Evolutionary conservation across 495 filamentous ascomycete species (phyloP), one percentile per base, ranked within the genome.

Genomic region (Zalerion maritima): DNA sequence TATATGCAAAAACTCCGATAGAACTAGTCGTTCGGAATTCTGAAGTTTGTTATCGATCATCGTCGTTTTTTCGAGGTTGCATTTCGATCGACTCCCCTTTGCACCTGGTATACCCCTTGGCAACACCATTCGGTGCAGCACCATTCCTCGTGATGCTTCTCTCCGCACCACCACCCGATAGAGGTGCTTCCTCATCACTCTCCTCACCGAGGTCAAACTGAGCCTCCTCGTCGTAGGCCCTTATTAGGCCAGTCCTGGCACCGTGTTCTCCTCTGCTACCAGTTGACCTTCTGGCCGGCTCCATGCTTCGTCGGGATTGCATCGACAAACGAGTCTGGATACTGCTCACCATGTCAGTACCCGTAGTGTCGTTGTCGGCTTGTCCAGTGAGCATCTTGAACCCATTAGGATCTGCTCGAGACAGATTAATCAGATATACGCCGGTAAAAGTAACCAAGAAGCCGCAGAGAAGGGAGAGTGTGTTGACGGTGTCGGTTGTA

Each of bases 401-500:
- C 12, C 89, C 91, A 37, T 93, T 73, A 0, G 89, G 85, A 46
- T 97, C 89, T 37, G 73, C 65, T 31, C 91, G 78, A 6, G 84
- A 92, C 17, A 96, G 75, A 45, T 96, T 96, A 41, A 97, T 73
- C 4, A 97, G 75, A 53, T 97, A 97, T 21, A 97, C 89, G 22
- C 89, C 89, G 2, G 87, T 77, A 56, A 97, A 97, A 36, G 94
- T 97, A 34, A 94, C 71, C 27, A 97, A 71, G 63, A 97, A 97
- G 32, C 89, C 89, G 45, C 75, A 83, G 26, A 97, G 66, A 14
- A 97, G 62, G 17, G 91, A 91, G 41, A 97, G 75, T 8, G 85
- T 97, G 55, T 89, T 93, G 38, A 94, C 80, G 2, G 78, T 68
- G 48, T 92, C 81, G 17, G 81, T 83, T 20, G 89, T 97, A 49